A percentile compares a stretch with the other conserved stretches of the same genome.
Evolutionary conservation across 73 alveolate species (phyloP).

Genomic region (Paramecium bursaria): DNA sequence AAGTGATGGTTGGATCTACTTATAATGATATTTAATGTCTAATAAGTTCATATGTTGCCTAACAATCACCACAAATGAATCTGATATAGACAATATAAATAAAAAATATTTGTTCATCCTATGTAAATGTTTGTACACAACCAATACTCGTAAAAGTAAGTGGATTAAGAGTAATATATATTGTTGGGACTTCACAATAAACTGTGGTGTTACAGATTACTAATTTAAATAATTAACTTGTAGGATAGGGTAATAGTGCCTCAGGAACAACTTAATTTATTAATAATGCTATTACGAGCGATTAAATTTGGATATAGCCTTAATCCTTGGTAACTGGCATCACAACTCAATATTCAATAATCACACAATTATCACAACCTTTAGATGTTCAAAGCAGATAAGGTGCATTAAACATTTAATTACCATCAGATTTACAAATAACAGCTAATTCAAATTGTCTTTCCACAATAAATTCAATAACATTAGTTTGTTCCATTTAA

Average conservation of each 20-base stretch:
- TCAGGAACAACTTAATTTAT: constrained; percentile 10
- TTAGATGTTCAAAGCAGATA: constrained; percentile 8
- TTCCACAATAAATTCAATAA: neutral
- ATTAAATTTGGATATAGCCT: neutral
- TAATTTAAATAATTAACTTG: constrained; percentile 36
- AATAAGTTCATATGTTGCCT: neutral
- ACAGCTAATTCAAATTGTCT: neutral
- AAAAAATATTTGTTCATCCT: neutral
- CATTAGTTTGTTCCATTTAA: constrained; percentile 17
- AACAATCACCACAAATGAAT: constrained; percentile 6
- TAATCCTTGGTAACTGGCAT: constrained; percentile 18
- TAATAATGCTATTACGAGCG: neutral
- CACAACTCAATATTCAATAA: constrained; percentile 6
- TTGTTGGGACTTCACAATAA: neutral
- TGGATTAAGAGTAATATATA: constrained; percentile 29
- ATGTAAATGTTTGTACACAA: neutral
- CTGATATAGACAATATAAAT: neutral
- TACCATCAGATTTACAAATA: constrained; percentile 18
- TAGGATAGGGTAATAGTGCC: constrained; percentile 8
- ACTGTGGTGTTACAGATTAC: neutral
- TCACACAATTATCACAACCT: neutral
- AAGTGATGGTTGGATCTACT: neutral
- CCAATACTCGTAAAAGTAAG: neutral
- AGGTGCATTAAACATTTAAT: neutral
- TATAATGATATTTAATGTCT: neutral